Conservation (phyloP, 331 rosid genomes). For the Cucumis variabilis region DNA sequence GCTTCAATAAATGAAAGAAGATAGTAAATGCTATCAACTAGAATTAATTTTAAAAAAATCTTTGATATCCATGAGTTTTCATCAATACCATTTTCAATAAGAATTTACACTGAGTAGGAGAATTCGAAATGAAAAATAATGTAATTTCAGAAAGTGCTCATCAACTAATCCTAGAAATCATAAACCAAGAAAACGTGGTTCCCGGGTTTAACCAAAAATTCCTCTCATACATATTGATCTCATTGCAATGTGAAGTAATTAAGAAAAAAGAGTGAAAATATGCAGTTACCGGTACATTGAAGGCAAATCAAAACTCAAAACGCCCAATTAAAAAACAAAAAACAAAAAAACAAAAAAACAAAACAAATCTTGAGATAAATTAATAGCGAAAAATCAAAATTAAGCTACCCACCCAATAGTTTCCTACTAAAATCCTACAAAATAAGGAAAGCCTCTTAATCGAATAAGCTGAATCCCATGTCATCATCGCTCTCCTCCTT, state of each 20-base stretch:
- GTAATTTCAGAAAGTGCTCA: no score
- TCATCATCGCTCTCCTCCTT: no score
- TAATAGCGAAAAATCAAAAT: neutral
- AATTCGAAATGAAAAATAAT: no score
- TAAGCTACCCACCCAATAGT: neutral
- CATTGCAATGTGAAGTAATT: neutral
- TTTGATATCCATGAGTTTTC: no score
- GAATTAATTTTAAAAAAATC: no score
- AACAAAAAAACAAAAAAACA: no score
- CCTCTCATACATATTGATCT: neutral
- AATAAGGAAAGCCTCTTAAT: neutral
- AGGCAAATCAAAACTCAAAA: neutral
- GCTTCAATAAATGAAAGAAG: no score
- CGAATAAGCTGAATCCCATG: constrained; percentile 32
- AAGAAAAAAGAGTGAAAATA: neutral
- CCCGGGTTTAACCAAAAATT: neutral
- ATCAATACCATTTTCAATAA: no score
- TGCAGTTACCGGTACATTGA: neutral
- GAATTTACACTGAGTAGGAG: no score
- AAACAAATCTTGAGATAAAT: neutral
- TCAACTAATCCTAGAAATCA: no score
- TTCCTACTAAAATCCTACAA: neutral
- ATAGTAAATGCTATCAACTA: no score
- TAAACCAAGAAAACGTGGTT: neutral
- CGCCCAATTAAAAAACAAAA: neutral